Evolutionary conservation across 2,329 filamentous ascomycete genomes (phyloP).

Genomic region (Claviceps sorghi): DNA sequence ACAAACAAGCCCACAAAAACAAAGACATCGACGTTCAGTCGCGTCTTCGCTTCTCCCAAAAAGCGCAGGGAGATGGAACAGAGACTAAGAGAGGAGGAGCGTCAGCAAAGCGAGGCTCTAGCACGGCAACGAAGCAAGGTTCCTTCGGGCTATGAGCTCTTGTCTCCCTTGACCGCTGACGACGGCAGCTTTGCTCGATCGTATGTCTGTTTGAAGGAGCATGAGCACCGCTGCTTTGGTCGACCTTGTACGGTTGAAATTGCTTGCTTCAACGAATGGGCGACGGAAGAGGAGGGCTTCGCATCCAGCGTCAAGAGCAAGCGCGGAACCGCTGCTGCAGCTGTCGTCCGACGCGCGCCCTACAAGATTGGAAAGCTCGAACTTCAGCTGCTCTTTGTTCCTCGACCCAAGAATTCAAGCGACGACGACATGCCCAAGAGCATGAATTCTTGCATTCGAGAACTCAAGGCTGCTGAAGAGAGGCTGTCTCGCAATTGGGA

Average conservation of each 20-base stretch:
- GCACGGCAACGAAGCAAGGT: constrained; percentile 47
- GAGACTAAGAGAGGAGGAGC: constrained; percentile 66
- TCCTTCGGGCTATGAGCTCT: constrained; percentile 68
- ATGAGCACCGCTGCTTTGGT: constrained; percentile 77
- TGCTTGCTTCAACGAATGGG: constrained; percentile 98
- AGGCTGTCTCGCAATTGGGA: constrained; percentile 67
- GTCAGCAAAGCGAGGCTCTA: constrained; percentile 48
- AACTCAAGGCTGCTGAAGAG: constrained; percentile 81
- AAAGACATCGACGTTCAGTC: constrained; percentile 80
- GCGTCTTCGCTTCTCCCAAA: constrained; percentile 86
- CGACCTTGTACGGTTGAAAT: constrained; percentile 78
- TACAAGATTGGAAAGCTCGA: constrained; percentile 94
- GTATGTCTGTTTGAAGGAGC: constrained; percentile 86
- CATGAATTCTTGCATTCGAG: constrained; percentile 91
- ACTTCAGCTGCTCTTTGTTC: constrained; percentile 86
- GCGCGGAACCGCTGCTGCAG: constrained; percentile 51
- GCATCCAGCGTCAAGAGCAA: constrained; percentile 91
- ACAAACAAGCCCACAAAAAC: constrained; percentile 45
- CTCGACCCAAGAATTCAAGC: constrained; percentile 68
- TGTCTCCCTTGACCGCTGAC: constrained; percentile 72
- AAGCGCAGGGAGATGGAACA: constrained; percentile 92
- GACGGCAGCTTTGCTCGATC: constrained; percentile 91
- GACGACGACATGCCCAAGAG: constrained; percentile 99
- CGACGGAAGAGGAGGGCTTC: constrained; percentile 64
- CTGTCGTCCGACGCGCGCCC: constrained; percentile 69